Conservation (phyloP, 202 grass and related monocot species). For the Panicum hallii region DNA sequence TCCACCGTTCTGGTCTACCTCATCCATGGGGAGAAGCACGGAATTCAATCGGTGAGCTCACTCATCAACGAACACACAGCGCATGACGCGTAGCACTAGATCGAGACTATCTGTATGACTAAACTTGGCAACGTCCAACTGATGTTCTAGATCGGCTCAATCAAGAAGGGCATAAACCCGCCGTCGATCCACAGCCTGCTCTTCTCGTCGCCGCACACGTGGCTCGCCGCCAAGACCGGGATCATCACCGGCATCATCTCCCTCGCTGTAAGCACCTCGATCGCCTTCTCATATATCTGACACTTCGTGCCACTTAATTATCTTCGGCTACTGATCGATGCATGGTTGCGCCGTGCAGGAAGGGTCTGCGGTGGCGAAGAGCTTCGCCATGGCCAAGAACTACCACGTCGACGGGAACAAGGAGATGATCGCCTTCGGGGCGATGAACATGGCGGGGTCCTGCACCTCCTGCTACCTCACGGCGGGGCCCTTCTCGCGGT, state of each 20-base stretch:
- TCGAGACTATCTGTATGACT: neutral
- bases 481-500: slow-evolving; percentile 61
- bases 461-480: slow-evolving; percentile 78
- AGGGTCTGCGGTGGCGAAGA: slow-evolving; percentile 71
- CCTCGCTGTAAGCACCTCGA: slow-evolving; percentile 33
- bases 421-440: slow-evolving; percentile 80
- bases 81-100: neutral
- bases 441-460: slow-evolving; percentile 66
- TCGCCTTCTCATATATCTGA: no score
- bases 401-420: slow-evolving; percentile 80
- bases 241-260: slow-evolving; percentile 70
- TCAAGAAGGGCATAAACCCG: slow-evolving; percentile 75
- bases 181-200: slow-evolving; percentile 50
- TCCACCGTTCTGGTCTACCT: slow-evolving; percentile 66
- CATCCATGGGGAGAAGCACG: slow-evolving; percentile 65
- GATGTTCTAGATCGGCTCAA: slow-evolving; percentile 56
- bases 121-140: neutral
- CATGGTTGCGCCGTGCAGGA: slow-evolving; percentile 30
- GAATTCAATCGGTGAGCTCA: slow-evolving; percentile 64
- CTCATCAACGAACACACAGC: neutral
- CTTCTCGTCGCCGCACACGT: slow-evolving; percentile 62
- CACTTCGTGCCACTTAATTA: no score
- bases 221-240: slow-evolving; percentile 64
- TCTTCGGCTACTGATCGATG: no score
- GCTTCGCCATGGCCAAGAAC: slow-evolving; percentile 75